phyloP scores from a whole-genome alignment of 108 stramenopile genomes.

The Skeletonema menzelii region DNA sequence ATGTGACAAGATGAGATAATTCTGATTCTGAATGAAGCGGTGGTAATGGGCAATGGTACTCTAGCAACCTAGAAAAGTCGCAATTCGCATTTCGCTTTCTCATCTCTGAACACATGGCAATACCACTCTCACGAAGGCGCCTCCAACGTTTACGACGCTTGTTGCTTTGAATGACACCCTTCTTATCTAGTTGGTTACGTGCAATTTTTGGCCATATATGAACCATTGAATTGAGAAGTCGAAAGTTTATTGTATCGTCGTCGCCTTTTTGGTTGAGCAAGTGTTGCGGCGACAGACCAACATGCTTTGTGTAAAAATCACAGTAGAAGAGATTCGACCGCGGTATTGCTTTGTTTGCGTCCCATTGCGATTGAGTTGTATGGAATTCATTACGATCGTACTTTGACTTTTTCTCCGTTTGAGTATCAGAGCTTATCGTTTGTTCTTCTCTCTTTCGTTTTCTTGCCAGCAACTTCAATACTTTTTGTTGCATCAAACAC shows the following conservation, averaged over 20 bases:
- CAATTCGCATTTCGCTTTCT: constrained; percentile 49
- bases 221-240: constrained; percentile 46
- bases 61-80: constrained; percentile 67
- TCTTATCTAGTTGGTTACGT: neutral
- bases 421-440: neutral
- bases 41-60: constrained; percentile 68
- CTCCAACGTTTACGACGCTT: constrained; percentile 51
- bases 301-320: constrained; percentile 38
- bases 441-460: constrained; percentile 4
- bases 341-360: constrained; percentile 46
- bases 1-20: constrained; percentile 37
- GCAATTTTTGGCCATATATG: constrained; percentile 13
- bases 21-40: constrained; percentile 7
- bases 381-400: neutral
- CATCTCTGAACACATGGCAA: constrained; percentile 57
- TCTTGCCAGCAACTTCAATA: neutral
- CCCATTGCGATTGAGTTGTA: constrained; percentile 11
- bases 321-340: constrained; percentile 48
- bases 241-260: constrained; percentile 1
- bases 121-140: constrained; percentile 43
- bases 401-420: constrained; percentile 35
- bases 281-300: constrained; percentile 45
- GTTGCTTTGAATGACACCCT: neutral
- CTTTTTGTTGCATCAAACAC: neutral
- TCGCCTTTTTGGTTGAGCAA: constrained; percentile 26